These are phyloP conservation scores for Leccinum uliginosum DNA, from an alignment of 768 basidiomycete genomes.

Conservation along the genomic window DNA sequence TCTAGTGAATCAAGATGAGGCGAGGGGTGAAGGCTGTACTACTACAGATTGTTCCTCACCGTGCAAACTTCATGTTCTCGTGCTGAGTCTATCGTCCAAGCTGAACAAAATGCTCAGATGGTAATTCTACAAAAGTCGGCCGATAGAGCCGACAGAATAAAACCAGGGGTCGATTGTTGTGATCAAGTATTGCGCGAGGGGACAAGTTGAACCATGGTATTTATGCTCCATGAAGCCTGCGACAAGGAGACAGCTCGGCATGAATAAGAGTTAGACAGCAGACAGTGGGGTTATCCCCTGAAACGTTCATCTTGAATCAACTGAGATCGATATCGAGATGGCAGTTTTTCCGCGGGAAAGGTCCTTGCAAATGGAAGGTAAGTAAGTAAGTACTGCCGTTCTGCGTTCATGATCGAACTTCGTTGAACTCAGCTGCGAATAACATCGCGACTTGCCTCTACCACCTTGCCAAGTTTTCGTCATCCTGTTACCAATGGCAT, in stretches of 20 bases:
- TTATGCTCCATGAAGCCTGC: not conserved
- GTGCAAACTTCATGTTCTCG: constrained; percentile 56
- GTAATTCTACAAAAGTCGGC: not conserved
- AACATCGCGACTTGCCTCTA: not conserved
- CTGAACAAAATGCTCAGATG: not conserved
- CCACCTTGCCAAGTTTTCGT: not conserved
- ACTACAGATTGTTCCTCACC: constrained; percentile 34
- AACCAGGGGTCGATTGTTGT: not conserved
- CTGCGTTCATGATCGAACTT: not conserved
- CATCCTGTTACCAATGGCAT: constrained; percentile 15
- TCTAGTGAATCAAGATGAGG: constrained; percentile 29
- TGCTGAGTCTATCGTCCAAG: not conserved
- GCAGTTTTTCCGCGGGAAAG: not conserved
- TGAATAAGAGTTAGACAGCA: not conserved
- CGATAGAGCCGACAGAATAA: not conserved
- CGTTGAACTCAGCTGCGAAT: constrained; percentile 1
- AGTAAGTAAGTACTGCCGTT: too few species aligned
- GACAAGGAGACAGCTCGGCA: not conserved
- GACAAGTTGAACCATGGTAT: not conserved
- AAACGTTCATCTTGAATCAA: too few species aligned
- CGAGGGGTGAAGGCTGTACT: not conserved
- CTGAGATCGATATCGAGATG: not conserved
- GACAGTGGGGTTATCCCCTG: not conserved
- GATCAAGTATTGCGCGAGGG: not conserved
- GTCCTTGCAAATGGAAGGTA: not conserved